Percentiles rank a stretch among this genome's conserved stretches.
Conservation (phyloP, 768 basidiomycete genomes). For the Kwoniella pini region DNA sequence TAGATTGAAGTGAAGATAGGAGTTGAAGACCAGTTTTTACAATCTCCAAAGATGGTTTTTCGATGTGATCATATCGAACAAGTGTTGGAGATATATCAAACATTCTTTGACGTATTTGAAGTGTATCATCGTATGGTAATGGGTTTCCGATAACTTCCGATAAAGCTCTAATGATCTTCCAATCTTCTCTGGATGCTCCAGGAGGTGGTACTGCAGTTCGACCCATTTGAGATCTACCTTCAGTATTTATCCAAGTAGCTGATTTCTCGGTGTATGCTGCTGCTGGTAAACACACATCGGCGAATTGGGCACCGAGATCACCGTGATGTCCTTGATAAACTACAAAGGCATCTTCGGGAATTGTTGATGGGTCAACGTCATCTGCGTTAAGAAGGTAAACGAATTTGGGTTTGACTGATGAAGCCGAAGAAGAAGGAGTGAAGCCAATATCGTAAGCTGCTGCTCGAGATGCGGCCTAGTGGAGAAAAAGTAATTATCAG, state of each 20-base stretch:
- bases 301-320: conserved; percentile 91
- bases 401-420: conserved; percentile 81
- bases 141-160: conserved; percentile 80
- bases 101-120: conserved; percentile 82
- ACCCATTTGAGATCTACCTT: conserved; percentile 87
- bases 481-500: too few species aligned
- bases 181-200: conserved; percentile 93
- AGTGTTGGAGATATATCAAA: conserved; percentile 95
- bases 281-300: conserved; percentile 92
- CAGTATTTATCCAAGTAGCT: conserved; percentile 94
- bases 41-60: conserved; percentile 72
- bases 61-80: conserved; percentile 78
- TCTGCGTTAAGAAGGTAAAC: conserved; percentile 96
- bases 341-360: conserved; percentile 89
- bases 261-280: conserved; percentile 92
- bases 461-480: conserved; percentile 88
- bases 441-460: conserved; percentile 96
- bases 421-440: conserved; percentile 76
- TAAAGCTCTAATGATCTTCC: conserved; percentile 92
- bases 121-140: conserved; percentile 84
- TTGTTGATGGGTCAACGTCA: conserved; percentile 81
- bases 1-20: conserved; percentile 60
- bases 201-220: conserved; percentile 90
- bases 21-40: conserved; percentile 69
- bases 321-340: conserved; percentile 99